Evolutionary conservation across 2,329 filamentous ascomycete genomes (phyloP).

Genomic region (Colletotrichum sp.): DNA sequence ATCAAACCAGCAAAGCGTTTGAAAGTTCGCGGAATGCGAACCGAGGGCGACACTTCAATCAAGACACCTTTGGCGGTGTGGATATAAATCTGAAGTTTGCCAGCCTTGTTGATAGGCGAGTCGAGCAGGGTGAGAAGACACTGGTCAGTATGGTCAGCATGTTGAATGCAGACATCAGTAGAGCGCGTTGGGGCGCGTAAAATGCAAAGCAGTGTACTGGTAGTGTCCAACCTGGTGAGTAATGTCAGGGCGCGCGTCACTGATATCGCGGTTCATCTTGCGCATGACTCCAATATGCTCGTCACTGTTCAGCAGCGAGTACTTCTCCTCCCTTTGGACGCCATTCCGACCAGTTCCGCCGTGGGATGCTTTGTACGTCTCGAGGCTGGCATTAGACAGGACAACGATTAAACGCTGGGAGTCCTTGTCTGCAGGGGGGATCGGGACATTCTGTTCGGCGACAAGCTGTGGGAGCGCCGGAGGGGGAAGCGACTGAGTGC

Average conservation of each 20-base stretch:
- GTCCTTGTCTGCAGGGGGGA: slow-evolving; percentile 86
- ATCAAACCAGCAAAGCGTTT: slow-evolving; percentile 98
- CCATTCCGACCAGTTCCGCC: slow-evolving; percentile 69
- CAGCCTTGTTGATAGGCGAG: slow-evolving; percentile 98
- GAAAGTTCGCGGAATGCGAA: slow-evolving; percentile 96
- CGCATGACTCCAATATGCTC: slow-evolving; percentile 99
- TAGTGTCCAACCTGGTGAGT: slow-evolving; percentile 84
- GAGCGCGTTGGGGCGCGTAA: slow-evolving; percentile 27
- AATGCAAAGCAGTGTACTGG: slow-evolving; percentile 20
- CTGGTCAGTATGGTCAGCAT: slow-evolving; percentile 60
- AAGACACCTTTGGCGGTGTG: slow-evolving; percentile 96
- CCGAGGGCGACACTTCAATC: slow-evolving; percentile 97
- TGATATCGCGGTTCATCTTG: slow-evolving; percentile 99
- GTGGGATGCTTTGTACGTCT: slow-evolving; percentile 93
- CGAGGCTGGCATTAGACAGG: slow-evolving; percentile 93
- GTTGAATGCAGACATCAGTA: slow-evolving; percentile 45
- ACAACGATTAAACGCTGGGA: slow-evolving; percentile 93
- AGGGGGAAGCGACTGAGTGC: slow-evolving; percentile 93
- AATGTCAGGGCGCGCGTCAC: slow-evolving; percentile 95
- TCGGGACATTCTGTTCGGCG: slow-evolving; percentile 88
- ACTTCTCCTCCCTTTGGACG: slow-evolving; percentile 85
- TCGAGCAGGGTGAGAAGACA: slow-evolving; percentile 96
- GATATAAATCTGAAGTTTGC: slow-evolving; percentile 97
- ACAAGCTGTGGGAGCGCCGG: slow-evolving; percentile 90
- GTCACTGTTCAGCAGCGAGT: slow-evolving; percentile 96